Evolutionary conservation across 78 protist species (phyloP), one percentile per base, ranked within the genome.

Genomic region (Dictyostelium firmibasis): DNA sequence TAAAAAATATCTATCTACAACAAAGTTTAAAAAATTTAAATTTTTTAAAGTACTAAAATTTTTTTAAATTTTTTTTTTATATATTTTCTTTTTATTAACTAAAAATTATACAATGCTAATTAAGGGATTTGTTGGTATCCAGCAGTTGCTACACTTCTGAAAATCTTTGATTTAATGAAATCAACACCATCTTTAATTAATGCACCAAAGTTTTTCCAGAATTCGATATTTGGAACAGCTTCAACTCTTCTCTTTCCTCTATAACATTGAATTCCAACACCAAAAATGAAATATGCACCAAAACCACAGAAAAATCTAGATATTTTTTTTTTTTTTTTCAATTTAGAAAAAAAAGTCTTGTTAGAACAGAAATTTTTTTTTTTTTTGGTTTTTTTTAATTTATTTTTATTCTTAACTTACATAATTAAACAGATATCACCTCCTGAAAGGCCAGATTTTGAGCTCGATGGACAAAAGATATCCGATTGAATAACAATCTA

Each of bases 171-270:
- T 64, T 64, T 87, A 20, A 87, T 79, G 44, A 78, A 87, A 9
- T 25, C 64, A 8, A 53, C 31, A 87, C 93, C 93, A 79, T 87
- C 93, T 82, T 87, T 87, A 27, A 87, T 78, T 25, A 87, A 64
- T 60, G n/a, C 23, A 33, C 67, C 79, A 43, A 76, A 29, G 18
- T 47, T 43, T 13, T 23, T 16, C 93, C 93, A 87, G 23, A 76
- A 76, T 3, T 27, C 20, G 5, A 47, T 1, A 82, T 87, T 87
- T 60, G 93, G 93, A 67, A 87, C 35, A 10, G 75, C 33, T 67
- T 78, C 84, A 43, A n/a, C 35, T 18, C 86, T 74, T 50, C 86
- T 43, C 7, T 31, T 43, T 47, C 86, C 86, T 81, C 72, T 81
- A 9, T 20, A 31, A 50, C 53, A n/a, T 81, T 18, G 27, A 33